These are phyloP conservation scores for Dissoconium aciculare DNA, from an alignment of 2,329 filamentous ascomycete species.

Conservation along the genomic window DNA sequence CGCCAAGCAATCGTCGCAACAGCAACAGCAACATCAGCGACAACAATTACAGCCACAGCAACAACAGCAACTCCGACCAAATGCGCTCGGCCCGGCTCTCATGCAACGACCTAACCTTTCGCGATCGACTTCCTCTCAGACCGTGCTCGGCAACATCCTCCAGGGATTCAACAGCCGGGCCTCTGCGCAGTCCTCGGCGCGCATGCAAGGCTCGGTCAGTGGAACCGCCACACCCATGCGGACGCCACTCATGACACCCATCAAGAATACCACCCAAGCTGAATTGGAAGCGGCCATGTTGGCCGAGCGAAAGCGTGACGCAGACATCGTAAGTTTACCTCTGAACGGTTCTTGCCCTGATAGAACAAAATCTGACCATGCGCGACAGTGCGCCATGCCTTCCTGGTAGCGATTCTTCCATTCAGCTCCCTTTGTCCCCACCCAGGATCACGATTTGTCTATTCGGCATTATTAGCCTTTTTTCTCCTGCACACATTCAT, in stretches of 20 bases:
- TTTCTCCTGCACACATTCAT: too few species aligned
- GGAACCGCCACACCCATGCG: slow-evolving; percentile 10
- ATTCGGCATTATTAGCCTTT: too few species aligned
- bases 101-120: slow-evolving; percentile 2
- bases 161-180: slow-evolving; percentile 11
- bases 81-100: slow-evolving; percentile 2
- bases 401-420: slow-evolving; percentile 9
- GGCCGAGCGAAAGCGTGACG: slow-evolving; percentile 18
- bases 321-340: slow-evolving; percentile 15
- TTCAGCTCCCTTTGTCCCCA: too few species aligned
- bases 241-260: slow-evolving; percentile 4
- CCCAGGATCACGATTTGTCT: too few species aligned
- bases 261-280: slow-evolving; percentile 12
- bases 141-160: slow-evolving; percentile 19
- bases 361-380: slow-evolving; percentile 1
- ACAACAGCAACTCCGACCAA: slow-evolving; percentile 4
- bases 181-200: slow-evolving; percentile 5
- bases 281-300: slow-evolving; percentile 17
- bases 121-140: neutral
- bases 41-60: slow-evolving; percentile 11
- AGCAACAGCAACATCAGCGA: slow-evolving; percentile 9
- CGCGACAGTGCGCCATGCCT: slow-evolving; percentile 10
- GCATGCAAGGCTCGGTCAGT: slow-evolving; percentile 4
- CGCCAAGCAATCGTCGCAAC: slow-evolving; percentile 5
- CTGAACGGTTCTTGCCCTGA: neutral